These are phyloP conservation scores for Ramularia collo-cygni DNA, from an alignment of 2,329 filamentous ascomycete genomes.

Conservation along the genomic window DNA sequence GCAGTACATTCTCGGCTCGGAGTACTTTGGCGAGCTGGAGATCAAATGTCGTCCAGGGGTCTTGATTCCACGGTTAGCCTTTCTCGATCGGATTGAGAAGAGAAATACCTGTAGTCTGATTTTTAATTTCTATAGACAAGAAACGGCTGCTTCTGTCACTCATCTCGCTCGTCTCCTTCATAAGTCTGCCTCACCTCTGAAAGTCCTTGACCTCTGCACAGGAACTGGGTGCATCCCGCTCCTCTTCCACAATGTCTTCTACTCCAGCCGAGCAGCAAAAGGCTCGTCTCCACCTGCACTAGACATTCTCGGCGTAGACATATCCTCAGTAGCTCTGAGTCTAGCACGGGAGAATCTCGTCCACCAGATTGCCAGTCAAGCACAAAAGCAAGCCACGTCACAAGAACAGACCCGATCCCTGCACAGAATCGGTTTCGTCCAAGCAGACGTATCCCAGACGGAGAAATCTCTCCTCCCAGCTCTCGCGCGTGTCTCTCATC, in stretches of 20 bases:
- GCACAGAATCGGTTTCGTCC: slow-evolving; percentile 26
- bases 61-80: slow-evolving; percentile 66
- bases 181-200: slow-evolving; percentile 34
- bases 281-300: slow-evolving; percentile 27
- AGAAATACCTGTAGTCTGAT: slow-evolving; percentile 4
- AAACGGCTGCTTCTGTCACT: slow-evolving; percentile 39
- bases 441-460: slow-evolving; percentile 28
- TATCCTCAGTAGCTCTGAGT: slow-evolving; percentile 57
- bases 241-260: slow-evolving; percentile 59
- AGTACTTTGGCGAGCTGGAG: slow-evolving; percentile 80
- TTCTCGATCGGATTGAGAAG: too few relatives aligned
- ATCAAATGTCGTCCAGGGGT: slow-evolving; percentile 71
- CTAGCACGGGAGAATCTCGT: slow-evolving; percentile 58
- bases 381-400: slow-evolving; percentile 35
- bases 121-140: slow-evolving; percentile 31
- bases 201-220: slow-evolving; percentile 78
- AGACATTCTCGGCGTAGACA: slow-evolving; percentile 63
- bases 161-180: slow-evolving; percentile 28
- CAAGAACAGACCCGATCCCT: slow-evolving; percentile 9
- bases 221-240: slow-evolving; percentile 88
- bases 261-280: slow-evolving; percentile 15
- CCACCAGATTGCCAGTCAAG: slow-evolving; percentile 22
- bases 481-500: slow-evolving; percentile 6
- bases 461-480: slow-evolving; percentile 7
- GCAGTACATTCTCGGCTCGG: slow-evolving; percentile 82